A percentile compares a stretch with the other conserved stretches of the same genome.
phyloP scores from a whole-genome alignment of 768 basidiomycete species.

The Amyloporia xantha region DNA sequence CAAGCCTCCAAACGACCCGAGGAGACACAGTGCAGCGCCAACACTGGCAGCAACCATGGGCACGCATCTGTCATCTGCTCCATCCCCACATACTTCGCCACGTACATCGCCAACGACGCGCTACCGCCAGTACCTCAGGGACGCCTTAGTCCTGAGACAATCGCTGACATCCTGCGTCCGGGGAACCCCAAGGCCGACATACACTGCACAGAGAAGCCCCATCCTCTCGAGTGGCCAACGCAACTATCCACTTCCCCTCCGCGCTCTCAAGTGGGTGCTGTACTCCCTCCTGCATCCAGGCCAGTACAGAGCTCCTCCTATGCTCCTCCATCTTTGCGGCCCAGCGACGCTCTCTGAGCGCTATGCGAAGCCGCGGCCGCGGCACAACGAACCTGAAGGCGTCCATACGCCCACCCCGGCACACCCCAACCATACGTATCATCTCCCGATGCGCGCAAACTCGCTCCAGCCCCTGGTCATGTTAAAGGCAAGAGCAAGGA shows the following conservation, averaged over 20 bases:
- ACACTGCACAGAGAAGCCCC: neutral
- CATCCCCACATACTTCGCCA: conserved; percentile 16
- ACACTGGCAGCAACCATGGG: no score
- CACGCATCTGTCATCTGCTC: no score
- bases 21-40: no score
- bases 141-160: neutral
- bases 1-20: no score
- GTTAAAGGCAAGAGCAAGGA: no score
- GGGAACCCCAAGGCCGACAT: conserved; percentile 16
- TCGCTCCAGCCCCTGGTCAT: neutral
- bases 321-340: neutral
- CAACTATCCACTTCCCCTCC: neutral
- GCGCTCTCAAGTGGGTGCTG: no score
- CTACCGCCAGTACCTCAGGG: conserved; percentile 38
- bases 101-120: conserved; percentile 22
- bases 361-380: conserved; percentile 49
- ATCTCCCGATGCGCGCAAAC: neutral
- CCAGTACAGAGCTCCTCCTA: no score
- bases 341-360: conserved; percentile 28
- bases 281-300: no score
- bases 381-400: conserved; percentile 34
- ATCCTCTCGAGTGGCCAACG: neutral
- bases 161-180: conserved; percentile 41
- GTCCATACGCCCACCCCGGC: conserved; percentile 11
- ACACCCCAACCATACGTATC: conserved; percentile 1